Conservation (phyloP, 148 eudicot species). For the Chenopodium formosanum region DNA sequence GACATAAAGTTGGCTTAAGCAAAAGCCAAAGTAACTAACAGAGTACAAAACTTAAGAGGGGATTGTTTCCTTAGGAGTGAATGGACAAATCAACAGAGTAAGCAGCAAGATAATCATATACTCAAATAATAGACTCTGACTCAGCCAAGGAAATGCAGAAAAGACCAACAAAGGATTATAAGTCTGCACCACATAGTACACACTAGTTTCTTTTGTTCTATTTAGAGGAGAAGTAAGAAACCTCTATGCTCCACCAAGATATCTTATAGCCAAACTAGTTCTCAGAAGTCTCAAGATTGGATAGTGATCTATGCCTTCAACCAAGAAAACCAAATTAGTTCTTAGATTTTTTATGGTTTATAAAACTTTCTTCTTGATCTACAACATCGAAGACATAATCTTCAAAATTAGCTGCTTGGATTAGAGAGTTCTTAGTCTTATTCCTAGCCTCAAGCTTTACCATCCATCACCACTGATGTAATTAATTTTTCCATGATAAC, state of each 20-base stretch:
- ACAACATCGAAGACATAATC: neutral
- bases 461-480: neutral
- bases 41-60: neutral
- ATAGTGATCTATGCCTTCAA: neutral
- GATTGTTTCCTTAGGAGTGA: neutral
- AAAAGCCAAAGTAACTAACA: neutral
- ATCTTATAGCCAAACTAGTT: neutral
- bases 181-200: neutral
- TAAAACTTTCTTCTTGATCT: neutral
- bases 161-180: neutral
- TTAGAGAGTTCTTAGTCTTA: neutral
- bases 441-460: neutral
- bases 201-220: neutral
- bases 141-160: neutral
- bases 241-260: conserved; percentile 3
- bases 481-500: neutral
- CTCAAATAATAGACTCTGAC: neutral
- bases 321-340: neutral
- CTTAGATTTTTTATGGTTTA: neutral
- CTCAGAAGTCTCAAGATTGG: neutral
- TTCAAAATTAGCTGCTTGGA: neutral
- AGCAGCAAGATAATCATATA: neutral
- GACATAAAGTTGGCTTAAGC: neutral
- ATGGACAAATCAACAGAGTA: neutral
- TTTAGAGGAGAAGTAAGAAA: neutral